A percentile compares a stretch with the other conserved stretches of the same genome.
phyloP scores from a whole-genome alignment of 108 stramenopile species.

The Chaetoceros muelleri region DNA sequence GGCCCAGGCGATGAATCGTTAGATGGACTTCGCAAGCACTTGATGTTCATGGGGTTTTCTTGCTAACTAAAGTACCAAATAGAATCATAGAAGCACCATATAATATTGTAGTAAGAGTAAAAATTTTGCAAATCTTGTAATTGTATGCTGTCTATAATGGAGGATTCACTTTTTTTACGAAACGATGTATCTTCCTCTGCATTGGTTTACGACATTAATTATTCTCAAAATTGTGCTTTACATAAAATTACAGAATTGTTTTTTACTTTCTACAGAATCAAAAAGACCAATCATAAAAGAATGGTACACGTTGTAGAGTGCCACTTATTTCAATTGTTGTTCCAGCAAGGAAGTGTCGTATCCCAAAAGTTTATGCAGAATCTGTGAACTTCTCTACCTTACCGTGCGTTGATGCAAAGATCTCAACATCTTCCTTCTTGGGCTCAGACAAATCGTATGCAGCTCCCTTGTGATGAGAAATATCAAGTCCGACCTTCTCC shows the following conservation, averaged over 20 bases:
- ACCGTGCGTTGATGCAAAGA: constrained; percentile 45
- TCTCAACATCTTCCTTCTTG: constrained; percentile 45
- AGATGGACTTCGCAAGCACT: constrained; percentile 53
- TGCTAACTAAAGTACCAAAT: constrained; percentile 15
- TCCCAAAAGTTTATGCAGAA: constrained; percentile 27
- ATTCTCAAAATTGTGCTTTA: not conserved
- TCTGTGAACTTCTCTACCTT: constrained; percentile 8
- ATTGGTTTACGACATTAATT: not conserved
- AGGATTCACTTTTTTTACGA: not conserved
- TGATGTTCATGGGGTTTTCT: constrained; percentile 51
- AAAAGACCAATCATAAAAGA: not conserved
- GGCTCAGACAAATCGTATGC: constrained; percentile 60
- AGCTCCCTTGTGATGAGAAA: constrained; percentile 72
- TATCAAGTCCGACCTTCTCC: constrained; percentile 77
- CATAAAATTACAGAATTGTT: not conserved
- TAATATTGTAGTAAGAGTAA: not conserved
- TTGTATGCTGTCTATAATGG: not conserved
- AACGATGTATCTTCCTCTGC: not conserved
- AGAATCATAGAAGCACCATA: not conserved
- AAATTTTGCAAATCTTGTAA: not conserved
- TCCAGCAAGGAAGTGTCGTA: constrained; percentile 21
- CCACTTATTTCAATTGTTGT: not conserved
- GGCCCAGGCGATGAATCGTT: constrained; percentile 42
- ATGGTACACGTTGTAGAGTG: not conserved
- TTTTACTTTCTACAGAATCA: not conserved